These are phyloP conservation scores for Glonium stellatum DNA, from an alignment of 495 filamentous ascomycete genomes.

Conservation along the genomic window DNA sequence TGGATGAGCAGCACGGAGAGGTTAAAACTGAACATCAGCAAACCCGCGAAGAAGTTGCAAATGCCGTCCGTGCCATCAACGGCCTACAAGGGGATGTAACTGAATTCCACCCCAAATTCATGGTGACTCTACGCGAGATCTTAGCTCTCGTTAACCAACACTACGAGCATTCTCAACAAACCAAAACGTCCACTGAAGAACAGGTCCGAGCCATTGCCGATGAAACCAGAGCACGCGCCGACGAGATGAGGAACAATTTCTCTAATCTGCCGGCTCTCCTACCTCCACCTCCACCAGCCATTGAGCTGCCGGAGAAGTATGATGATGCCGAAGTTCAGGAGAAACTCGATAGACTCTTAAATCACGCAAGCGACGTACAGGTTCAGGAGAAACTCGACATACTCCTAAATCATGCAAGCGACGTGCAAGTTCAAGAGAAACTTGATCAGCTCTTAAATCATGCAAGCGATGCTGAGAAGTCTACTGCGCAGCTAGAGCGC, in stretches of 20 bases:
- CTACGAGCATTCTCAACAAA: conserved; percentile 60
- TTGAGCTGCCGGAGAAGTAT: conserved; percentile 44
- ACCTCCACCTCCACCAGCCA: conserved; percentile 39
- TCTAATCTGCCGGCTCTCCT: conserved; percentile 43
- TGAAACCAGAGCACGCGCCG: conserved; percentile 30
- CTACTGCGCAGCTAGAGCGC: conserved; percentile 59
- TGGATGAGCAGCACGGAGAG: conserved; percentile 68
- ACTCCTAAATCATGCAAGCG: conserved; percentile 54
- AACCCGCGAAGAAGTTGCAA: conserved; percentile 67
- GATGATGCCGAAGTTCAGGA: conserved; percentile 57
- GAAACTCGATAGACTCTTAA: conserved; percentile 80
- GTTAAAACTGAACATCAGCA: conserved; percentile 68
- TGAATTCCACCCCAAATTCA: conserved; percentile 78
- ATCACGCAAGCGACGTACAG: conserved; percentile 44
- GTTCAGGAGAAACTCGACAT: conserved; percentile 80
- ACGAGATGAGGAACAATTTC: conserved; percentile 52
- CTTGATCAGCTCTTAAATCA: conserved; percentile 73
- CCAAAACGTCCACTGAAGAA: conserved; percentile 31
- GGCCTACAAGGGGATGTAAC: conserved; percentile 65
- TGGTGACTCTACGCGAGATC: conserved; percentile 76
- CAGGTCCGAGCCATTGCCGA: conserved; percentile 27
- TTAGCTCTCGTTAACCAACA: conserved; percentile 72
- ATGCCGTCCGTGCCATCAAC: conserved; percentile 62
- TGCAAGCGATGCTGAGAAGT: conserved; percentile 44
- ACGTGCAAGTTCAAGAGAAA: conserved; percentile 61